Conservation (phyloP, 768 basidiomycete genomes). For the Macrolepiota fuliginosa region DNA sequence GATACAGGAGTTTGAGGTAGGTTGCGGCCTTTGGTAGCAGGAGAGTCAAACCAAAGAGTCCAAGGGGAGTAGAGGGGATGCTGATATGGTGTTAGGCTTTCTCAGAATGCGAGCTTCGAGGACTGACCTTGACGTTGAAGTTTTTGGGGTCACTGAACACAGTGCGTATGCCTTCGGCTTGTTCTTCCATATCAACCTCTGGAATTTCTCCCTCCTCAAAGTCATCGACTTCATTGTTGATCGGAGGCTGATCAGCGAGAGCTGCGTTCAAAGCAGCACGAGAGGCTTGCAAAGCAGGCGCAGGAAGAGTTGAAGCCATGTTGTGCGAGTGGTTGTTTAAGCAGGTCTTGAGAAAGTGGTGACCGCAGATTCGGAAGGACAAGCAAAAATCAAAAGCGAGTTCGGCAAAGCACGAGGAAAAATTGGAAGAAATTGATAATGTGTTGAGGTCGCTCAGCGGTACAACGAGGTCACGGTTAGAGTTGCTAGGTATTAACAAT, state of each 20-base stretch:
- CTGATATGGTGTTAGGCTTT: conserved; percentile 33
- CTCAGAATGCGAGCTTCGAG: background rate
- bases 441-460: conserved; percentile 3
- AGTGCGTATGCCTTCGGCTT: conserved; percentile 82
- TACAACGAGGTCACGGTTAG: conserved; percentile 1
- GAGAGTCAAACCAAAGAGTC: conserved; percentile 99
- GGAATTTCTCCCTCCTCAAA: conserved; percentile 83
- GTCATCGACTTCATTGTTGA: conserved; percentile 33
- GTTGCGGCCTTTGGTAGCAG: conserved; percentile 86
- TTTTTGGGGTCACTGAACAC: conserved; percentile 91
- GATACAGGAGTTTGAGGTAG: conserved; percentile 80
- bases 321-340: conserved; percentile 8
- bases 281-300: conserved; percentile 71
- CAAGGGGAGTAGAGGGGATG: conserved; percentile 93
- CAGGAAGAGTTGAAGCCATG: conserved; percentile 49
- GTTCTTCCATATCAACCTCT: conserved; percentile 82
- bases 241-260: conserved; percentile 51
- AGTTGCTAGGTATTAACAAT: conserved; percentile 9
- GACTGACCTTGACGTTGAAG: conserved; percentile 91
- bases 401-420: background rate
- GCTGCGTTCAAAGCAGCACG: conserved; percentile 78
- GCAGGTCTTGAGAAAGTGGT: background rate
- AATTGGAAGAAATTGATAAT: background rate
- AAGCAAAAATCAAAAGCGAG: conserved; percentile 10
- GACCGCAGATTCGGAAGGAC: conserved; percentile 7